Evolutionary conservation across 75 land plant species (phyloP).

Genomic region (Cunninghamia lanceolata): DNA sequence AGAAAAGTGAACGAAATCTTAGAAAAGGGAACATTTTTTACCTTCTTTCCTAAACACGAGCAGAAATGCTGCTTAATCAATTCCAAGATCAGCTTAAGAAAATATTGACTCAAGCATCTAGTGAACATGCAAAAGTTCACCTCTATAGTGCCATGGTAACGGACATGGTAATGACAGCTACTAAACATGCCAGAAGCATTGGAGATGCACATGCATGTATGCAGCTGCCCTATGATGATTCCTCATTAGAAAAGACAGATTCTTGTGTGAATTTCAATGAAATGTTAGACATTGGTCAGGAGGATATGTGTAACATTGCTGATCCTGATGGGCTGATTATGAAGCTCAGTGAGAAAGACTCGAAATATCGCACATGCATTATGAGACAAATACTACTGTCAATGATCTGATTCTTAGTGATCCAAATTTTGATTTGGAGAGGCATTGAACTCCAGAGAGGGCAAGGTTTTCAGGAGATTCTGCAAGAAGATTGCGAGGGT

Average conservation of each 20-base stretch:
- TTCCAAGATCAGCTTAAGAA: neutral
- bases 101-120: neutral
- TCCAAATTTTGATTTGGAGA: neutral
- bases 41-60: neutral
- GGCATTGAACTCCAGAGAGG: neutral
- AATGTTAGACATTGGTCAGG: too few species aligned
- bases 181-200: neutral
- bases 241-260: neutral
- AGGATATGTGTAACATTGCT: too few species aligned
- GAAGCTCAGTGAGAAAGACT: neutral
- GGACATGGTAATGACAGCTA: neutral
- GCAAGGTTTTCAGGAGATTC: neutral
- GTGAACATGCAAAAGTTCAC: neutral
- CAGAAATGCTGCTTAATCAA: neutral
- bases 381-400: neutral
- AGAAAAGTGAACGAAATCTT: neutral
- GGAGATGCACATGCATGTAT: neutral
- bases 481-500: slow-evolving; percentile 10
- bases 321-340: neutral
- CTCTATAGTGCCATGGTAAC: neutral
- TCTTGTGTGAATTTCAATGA: too few species aligned
- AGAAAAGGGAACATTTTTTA: neutral
- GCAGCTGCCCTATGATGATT: neutral
- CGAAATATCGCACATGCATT: neutral
- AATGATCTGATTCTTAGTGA: too few species aligned